Evolutionary conservation across 2,329 filamentous ascomycete genomes (phyloP).

Genomic region (Colletotrichum kahawae): DNA sequence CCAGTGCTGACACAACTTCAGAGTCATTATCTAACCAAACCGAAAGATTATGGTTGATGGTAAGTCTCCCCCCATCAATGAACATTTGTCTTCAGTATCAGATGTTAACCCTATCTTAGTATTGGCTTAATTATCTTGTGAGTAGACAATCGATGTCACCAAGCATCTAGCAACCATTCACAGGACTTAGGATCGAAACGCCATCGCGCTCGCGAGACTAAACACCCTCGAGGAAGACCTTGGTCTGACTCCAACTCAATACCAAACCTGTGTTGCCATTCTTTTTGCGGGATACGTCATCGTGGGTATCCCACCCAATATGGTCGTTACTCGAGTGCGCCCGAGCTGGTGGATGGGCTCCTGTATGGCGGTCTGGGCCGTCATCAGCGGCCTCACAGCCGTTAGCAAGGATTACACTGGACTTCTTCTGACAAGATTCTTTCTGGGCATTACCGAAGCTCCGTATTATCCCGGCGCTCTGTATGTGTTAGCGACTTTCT

Average conservation of each 20-base stretch:
- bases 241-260: constrained; percentile 40
- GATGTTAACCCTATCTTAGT: background rate
- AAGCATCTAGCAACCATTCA: accelerated
- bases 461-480: constrained; percentile 33
- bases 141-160: constrained; percentile 27
- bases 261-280: constrained; percentile 14
- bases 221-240: constrained; percentile 59
- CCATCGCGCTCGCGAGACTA: constrained; percentile 61
- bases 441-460: constrained; percentile 33
- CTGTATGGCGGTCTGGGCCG: constrained; percentile 28
- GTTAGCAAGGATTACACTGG: constrained; percentile 30
- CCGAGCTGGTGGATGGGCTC: constrained; percentile 15
- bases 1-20: background rate
- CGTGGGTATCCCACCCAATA: constrained; percentile 32
- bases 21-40: background rate
- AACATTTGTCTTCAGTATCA: background rate
- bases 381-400: constrained; percentile 31
- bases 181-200: constrained; percentile 44
- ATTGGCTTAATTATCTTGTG: constrained; percentile 33
- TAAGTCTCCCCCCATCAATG: background rate
- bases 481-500: constrained; percentile 33
- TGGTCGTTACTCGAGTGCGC: constrained; percentile 17
- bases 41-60: background rate
- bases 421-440: constrained; percentile 28
- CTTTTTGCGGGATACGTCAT: constrained; percentile 28